Base-by-base conservation (phyloP, 2,329 filamentous ascomycete species). In the Fusarium nygamai region DNA sequence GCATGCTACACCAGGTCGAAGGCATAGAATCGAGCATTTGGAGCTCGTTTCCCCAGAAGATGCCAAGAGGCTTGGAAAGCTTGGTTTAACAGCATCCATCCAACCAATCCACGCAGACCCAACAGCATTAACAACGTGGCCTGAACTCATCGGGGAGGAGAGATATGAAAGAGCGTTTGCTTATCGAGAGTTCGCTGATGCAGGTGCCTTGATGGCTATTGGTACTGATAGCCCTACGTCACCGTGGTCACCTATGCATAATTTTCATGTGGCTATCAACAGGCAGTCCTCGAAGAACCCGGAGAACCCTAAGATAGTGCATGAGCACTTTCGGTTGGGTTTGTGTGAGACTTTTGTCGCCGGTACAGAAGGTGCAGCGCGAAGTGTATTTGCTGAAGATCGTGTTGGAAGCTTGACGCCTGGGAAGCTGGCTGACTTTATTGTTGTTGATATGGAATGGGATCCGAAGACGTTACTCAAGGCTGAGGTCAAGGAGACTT, bases 11-110 rank as follows among this genome's bases (percentile, higher is more conserved):
- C 84, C 86, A 0, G 83, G 82, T 3, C 83, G 85, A 31, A 84
- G 90, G 8, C 90, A 91, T 67, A 86, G 90, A 33, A 89, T 92
- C 75, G 90, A 92, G 81, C 90, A 92, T 74, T 81, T 92, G 16
- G 90, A 92, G 78, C 84, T 92, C 29, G 84, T 89, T 1, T 84
- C 84, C 0, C 84, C 85, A 2, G 83, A 84, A 61, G 90, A 91
- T 72, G 90, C 88, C 2, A 83, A 81, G 20, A 83, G 89, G 2
- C 84, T 92, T 7, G 90, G 89, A 2, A 76, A 80, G 31, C 81
- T 90, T 8, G 88, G 89, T 31, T 88, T 92, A 80, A 89, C 87
- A 6, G 88, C 88, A 3, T 88, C 86, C 4, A 83, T 90, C 34
- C 87, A 89, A 75, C 86, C 88, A 0, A 87, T 89, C 1, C 88